A percentile compares a stretch with the other conserved stretches of the same genome.
Evolutionary conservation across 1,284 basidiomycete species (phyloP).

Genomic region (Trichosporon sp.): DNA sequence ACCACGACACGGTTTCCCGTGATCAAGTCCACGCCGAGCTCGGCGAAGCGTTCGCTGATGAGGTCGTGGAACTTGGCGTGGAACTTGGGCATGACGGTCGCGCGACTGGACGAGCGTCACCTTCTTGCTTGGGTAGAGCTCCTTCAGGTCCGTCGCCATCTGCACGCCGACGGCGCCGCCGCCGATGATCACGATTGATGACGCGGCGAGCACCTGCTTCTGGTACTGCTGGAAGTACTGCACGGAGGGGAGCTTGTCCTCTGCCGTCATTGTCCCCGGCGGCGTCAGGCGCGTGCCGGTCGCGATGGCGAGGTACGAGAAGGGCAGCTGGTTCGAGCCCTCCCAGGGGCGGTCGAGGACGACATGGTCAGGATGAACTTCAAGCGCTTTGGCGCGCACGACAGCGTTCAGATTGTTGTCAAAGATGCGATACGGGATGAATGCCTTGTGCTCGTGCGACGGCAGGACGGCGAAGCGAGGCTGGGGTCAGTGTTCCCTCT

Average conservation of each 20-base stretch:
- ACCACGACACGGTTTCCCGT: conserved; percentile 41
- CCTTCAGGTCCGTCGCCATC: conserved; percentile 70
- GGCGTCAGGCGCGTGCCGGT: conserved; percentile 44
- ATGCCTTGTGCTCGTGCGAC: conserved; percentile 72
- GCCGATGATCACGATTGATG: conserved; percentile 50
- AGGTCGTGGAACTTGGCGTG: conserved; percentile 63
- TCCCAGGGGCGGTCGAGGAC: conserved; percentile 33
- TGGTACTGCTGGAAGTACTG: conserved; percentile 38
- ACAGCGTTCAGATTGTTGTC: conserved; percentile 25
- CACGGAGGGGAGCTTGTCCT: conserved; percentile 32
- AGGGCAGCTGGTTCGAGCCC: conserved; percentile 33
- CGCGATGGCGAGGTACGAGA: conserved; percentile 50
- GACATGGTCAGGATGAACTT: conserved; percentile 21
- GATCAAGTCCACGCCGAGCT: conserved; percentile 53
- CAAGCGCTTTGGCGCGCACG: conserved; percentile 29
- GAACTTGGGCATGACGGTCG: conserved; percentile 64
- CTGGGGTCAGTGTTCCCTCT: neutral
- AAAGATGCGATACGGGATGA: conserved; percentile 58
- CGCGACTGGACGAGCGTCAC: conserved; percentile 73
- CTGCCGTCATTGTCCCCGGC: conserved; percentile 45
- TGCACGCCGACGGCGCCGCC: conserved; percentile 60
- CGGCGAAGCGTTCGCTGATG: conserved; percentile 47
- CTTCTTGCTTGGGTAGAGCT: conserved; percentile 63
- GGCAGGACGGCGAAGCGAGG: conserved; percentile 67
- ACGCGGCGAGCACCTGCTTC: conserved; percentile 33